Evolutionary conservation across 2,329 filamentous ascomycete species (phyloP).

Genomic region (Dactylellina cionopaga): DNA sequence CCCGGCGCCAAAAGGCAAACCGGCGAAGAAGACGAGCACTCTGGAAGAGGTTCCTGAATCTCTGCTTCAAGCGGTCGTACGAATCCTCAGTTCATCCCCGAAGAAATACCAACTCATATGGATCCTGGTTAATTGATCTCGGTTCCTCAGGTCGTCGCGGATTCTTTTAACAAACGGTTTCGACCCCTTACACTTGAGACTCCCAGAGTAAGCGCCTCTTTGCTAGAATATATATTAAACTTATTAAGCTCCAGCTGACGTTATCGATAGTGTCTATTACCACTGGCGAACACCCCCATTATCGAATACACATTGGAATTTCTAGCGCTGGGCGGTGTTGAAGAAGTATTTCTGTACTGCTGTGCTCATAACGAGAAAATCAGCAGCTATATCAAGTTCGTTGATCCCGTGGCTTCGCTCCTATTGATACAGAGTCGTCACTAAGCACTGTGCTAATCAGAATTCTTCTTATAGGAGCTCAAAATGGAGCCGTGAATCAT

Average conservation of each 20-base stretch:
- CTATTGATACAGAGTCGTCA: neutral
- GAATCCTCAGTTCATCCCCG: too few relatives aligned
- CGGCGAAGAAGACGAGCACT: constrained; percentile 7
- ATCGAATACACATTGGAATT: constrained; percentile 99
- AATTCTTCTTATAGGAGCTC: constrained; percentile 71
- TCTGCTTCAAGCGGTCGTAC: constrained; percentile 31
- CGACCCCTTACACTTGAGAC: constrained; percentile 86
- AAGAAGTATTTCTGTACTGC: constrained; percentile 92
- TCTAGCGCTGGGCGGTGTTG: constrained; percentile 91
- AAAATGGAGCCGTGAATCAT: constrained; percentile 76
- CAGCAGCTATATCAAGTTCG: constrained; percentile 80
- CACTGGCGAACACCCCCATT: constrained; percentile 89
- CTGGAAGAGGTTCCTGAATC: constrained; percentile 35
- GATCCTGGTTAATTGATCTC: neutral
- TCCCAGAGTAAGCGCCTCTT: constrained; percentile 75
- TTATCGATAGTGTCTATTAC: constrained; percentile 80
- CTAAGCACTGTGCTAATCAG: constrained; percentile 15
- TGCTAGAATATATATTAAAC: constrained; percentile 2
- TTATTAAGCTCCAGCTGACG: neutral
- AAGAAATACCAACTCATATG: too few relatives aligned
- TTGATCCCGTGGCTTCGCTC: constrained; percentile 2
- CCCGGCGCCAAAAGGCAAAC: constrained; percentile 13
- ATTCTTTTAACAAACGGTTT: constrained; percentile 94
- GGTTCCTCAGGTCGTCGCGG: constrained; percentile 77
- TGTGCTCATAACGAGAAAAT: constrained; percentile 86